Percentiles rank a stretch among this genome's conserved stretches.
These are phyloP conservation scores for Venturia nashicola DNA, from an alignment of 2,329 filamentous ascomycete genomes.

Conservation along the genomic window DNA sequence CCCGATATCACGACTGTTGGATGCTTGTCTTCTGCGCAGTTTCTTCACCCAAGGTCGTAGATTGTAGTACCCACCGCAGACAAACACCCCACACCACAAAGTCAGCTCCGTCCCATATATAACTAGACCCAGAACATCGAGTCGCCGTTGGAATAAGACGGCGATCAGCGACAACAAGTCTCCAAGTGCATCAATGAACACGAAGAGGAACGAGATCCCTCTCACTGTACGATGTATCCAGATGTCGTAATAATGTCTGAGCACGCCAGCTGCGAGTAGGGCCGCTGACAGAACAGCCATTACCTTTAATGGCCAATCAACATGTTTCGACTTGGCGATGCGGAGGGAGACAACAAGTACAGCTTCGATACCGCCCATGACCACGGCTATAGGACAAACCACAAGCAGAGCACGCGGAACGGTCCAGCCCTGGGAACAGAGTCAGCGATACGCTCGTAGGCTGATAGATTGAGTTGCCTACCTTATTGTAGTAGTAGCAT, in stretches of 20 bases:
- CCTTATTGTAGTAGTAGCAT: constrained; percentile 41
- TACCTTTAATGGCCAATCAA: constrained; percentile 50
- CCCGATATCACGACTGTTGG: not conserved
- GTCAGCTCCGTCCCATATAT: constrained; percentile 56
- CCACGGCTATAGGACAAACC: constrained; percentile 36
- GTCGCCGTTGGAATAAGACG: constrained; percentile 45
- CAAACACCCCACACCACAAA: constrained; percentile 56
- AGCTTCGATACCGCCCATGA: constrained; percentile 48
- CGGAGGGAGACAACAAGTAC: constrained; percentile 46
- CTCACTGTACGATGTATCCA: constrained; percentile 52
- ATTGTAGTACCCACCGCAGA: constrained; percentile 53
- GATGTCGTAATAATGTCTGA: constrained; percentile 60
- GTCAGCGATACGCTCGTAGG: not conserved
- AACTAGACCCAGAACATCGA: constrained; percentile 50
- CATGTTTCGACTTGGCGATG: constrained; percentile 29
- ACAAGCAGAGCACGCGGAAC: constrained; percentile 35
- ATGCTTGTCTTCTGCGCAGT: constrained; percentile 15
- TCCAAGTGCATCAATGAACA: constrained; percentile 55
- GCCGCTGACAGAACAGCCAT: constrained; percentile 55
- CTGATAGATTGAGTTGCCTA: constrained; percentile 5
- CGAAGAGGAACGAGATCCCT: constrained; percentile 62
- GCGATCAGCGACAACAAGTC: constrained; percentile 56
- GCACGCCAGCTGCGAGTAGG: constrained; percentile 52
- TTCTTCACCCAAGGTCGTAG: constrained; percentile 44
- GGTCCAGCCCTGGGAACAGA: constrained; percentile 36